Conservation (phyloP, 2,329 filamentous ascomycete genomes). For the Fusarium humuli region DNA sequence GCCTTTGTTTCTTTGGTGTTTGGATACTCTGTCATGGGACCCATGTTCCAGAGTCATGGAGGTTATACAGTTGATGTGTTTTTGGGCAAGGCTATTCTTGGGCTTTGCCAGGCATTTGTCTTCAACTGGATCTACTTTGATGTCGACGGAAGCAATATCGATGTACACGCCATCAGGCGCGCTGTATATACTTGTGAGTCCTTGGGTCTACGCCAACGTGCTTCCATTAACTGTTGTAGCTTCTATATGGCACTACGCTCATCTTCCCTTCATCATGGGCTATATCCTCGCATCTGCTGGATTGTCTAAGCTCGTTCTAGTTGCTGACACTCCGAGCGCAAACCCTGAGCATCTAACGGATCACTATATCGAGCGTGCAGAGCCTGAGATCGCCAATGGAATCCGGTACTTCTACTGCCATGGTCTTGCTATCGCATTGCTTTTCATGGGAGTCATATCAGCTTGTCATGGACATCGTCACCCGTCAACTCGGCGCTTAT, state of each 20-base stretch:
- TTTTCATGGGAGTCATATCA: slow-evolving; percentile 66
- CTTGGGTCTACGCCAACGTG: background rate
- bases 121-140: slow-evolving; percentile 75
- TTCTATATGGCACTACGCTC: slow-evolving; percentile 65
- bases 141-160: slow-evolving; percentile 67
- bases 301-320: slow-evolving; percentile 68
- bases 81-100: slow-evolving; percentile 71
- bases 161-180: slow-evolving; percentile 70
- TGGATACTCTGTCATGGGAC: slow-evolving; percentile 71
- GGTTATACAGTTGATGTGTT: slow-evolving; percentile 64
- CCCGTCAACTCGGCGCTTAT: slow-evolving; percentile 60
- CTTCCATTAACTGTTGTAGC: slow-evolving; percentile 49
- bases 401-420: slow-evolving; percentile 73
- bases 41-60: slow-evolving; percentile 67
- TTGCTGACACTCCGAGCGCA: slow-evolving; percentile 64
- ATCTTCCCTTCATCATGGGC: slow-evolving; percentile 72
- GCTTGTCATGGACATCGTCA: slow-evolving; percentile 67
- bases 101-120: slow-evolving; percentile 67
- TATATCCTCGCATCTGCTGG: slow-evolving; percentile 70
- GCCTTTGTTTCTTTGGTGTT: slow-evolving; percentile 74
- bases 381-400: slow-evolving; percentile 62
- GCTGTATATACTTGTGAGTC: slow-evolving; percentile 56
- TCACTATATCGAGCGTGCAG: slow-evolving; percentile 61
- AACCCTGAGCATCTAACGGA: slow-evolving; percentile 62
- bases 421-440: slow-evolving; percentile 67